These are phyloP conservation scores for Bromus sterilis DNA, from an alignment of 176 grass and related monocot species.

Conservation along the genomic window DNA sequence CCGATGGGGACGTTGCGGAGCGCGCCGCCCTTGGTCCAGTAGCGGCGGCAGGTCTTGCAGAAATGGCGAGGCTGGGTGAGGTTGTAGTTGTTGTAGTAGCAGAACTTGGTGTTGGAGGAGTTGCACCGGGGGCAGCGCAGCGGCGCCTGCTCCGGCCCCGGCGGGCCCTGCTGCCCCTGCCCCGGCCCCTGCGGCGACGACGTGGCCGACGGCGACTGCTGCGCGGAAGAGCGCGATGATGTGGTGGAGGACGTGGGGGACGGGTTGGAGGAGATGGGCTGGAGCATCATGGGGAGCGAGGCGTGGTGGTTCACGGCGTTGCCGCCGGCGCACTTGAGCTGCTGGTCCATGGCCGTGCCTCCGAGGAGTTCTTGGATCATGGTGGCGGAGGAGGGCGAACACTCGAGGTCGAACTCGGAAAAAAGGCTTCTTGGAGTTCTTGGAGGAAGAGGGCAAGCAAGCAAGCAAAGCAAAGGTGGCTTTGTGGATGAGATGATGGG, in stretches of 20 bases:
- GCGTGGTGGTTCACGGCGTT: not conserved
- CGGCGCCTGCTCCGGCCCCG: slow-evolving; percentile 29
- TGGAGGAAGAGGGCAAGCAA: not conserved
- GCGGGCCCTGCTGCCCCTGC: not conserved
- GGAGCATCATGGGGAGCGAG: slow-evolving; percentile 26
- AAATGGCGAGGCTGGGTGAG: slow-evolving; percentile 77
- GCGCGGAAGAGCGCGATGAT: slow-evolving; percentile 27
- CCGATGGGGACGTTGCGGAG: slow-evolving; percentile 78
- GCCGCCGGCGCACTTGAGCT: slow-evolving; percentile 23
- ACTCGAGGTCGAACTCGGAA: not conserved
- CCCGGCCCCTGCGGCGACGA: slow-evolving; percentile 17
- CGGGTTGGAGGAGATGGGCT: slow-evolving; percentile 33
- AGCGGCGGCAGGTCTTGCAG: slow-evolving; percentile 86
- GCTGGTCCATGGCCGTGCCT: slow-evolving; percentile 48
- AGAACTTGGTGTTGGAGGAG: slow-evolving; percentile 85
- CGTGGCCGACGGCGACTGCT: slow-evolving; percentile 29
- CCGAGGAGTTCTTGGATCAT: slow-evolving; percentile 71
- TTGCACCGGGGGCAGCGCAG: slow-evolving; percentile 63
- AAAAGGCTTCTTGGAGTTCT: slow-evolving; percentile 40
- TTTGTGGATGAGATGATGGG: slow-evolving; percentile 33
- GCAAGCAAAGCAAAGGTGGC: slow-evolving; percentile 37
- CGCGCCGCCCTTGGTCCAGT: slow-evolving; percentile 85
- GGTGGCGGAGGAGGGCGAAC: not conserved
- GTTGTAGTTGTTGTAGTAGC: slow-evolving; percentile 89
- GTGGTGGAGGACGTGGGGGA: slow-evolving; percentile 44